Evolutionary conservation across 2,329 filamentous ascomycete genomes (phyloP).

Genomic region (Chaetothyriales sp.): DNA sequence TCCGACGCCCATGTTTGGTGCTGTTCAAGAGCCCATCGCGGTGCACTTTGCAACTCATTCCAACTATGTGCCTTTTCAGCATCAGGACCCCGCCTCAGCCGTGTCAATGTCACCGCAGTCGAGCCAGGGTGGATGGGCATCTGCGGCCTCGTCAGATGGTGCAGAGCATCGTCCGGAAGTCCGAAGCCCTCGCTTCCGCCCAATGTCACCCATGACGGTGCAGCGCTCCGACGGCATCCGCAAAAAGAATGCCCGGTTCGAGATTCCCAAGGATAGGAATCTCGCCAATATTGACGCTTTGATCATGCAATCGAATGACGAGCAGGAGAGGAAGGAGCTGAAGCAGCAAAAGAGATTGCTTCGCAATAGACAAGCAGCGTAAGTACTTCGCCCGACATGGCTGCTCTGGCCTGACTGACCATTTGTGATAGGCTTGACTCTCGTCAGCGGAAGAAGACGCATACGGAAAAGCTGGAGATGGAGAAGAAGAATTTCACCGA

Average conservation of each 20-base stretch:
- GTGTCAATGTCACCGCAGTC: conserved; percentile 48
- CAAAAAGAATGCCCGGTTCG: conserved; percentile 98
- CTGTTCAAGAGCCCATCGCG: conserved; percentile 40
- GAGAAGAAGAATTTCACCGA: conserved; percentile 86
- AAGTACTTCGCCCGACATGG: conserved; percentile 33
- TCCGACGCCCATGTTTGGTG: conserved; percentile 56
- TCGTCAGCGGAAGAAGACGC: conserved; percentile 91
- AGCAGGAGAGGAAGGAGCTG: conserved; percentile 90
- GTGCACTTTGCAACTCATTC: conserved; percentile 29
- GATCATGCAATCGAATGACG: conserved; percentile 67
- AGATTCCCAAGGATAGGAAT: conserved; percentile 87
- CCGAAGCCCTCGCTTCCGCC: conserved; percentile 32
- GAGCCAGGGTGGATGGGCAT: conserved; percentile 40
- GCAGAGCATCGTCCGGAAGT: conserved; percentile 23
- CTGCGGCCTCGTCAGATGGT: conserved; percentile 30
- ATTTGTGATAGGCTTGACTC: conserved; percentile 61
- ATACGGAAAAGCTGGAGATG: conserved; percentile 89
- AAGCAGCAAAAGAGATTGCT: conserved; percentile 96
- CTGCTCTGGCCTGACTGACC: conserved; percentile 13
- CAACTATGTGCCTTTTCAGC: conserved; percentile 27
- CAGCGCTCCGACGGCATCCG: conserved; percentile 69
- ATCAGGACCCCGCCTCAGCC: conserved; percentile 35
- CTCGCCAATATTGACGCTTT: conserved; percentile 88
- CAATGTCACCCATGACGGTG: conserved; percentile 53
- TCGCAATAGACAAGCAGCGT: conserved; percentile 93